Percentiles rank a stretch among this genome's conserved stretches.
phyloP scores from a whole-genome alignment of 257 asterid genomes.

The Nicotiana attenuata region DNA sequence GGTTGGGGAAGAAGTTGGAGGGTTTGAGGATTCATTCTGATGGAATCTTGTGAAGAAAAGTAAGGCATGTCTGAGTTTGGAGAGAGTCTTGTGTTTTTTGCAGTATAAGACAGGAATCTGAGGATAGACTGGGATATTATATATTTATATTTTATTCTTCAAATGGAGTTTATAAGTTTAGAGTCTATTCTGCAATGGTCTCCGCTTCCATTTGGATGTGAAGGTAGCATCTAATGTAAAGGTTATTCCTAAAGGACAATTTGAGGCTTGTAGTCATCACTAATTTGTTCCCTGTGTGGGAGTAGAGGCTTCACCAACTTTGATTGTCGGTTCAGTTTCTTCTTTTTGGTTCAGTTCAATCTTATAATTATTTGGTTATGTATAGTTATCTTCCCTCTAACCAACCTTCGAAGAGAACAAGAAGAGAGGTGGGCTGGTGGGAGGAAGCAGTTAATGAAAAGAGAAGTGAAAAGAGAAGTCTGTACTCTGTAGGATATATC shows the following conservation, averaged over 20 bases:
- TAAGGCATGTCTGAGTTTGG: not conserved
- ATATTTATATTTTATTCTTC: not conserved
- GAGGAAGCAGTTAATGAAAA: not conserved
- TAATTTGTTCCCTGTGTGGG: not conserved
- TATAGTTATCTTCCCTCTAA: not conserved
- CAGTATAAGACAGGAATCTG: not conserved
- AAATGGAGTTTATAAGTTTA: not conserved
- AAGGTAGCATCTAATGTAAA: not conserved
- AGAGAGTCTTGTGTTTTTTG: not conserved
- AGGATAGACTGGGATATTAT: not conserved
- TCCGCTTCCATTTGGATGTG: not conserved
- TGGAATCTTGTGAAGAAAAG: not conserved
- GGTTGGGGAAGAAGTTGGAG: not conserved
- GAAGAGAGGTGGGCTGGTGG: constrained; percentile 4
- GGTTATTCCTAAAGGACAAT: not conserved
- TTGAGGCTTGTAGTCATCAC: not conserved
- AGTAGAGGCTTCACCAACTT: not conserved
- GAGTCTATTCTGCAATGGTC: not conserved
- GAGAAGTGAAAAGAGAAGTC: not conserved
- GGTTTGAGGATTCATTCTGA: not conserved
- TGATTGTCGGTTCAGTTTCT: not conserved
- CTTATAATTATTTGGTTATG: not conserved
- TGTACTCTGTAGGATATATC: not conserved
- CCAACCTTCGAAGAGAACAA: not conserved
- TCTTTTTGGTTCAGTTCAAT: not conserved